Evolutionary conservation across 345 rosid species (phyloP).

Genomic region (Excoecaria cochinchinensis): DNA sequence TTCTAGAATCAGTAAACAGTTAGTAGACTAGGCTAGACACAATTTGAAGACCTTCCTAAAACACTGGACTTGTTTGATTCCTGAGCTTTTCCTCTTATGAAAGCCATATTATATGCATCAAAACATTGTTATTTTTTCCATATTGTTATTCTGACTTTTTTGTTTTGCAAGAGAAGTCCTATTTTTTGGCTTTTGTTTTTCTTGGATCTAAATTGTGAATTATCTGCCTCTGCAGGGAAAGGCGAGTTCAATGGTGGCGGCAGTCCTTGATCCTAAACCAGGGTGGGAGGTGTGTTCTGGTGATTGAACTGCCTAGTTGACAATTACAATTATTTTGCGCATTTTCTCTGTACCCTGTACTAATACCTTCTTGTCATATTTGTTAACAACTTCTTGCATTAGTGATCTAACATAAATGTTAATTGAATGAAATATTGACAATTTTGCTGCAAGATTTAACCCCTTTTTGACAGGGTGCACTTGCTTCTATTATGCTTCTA

Average conservation of each 20-base stretch:
- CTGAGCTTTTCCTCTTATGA: not conserved
- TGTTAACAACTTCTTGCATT: not conserved
- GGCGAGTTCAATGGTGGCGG: constrained; percentile 95
- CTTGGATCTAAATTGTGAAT: not conserved
- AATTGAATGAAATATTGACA: too few species aligned
- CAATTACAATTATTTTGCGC: not conserved
- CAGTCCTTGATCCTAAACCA: constrained; percentile 70
- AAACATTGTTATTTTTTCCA: not conserved
- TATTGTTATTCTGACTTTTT: not conserved
- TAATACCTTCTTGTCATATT: not conserved
- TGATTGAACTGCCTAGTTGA: not conserved
- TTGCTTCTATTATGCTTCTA: too few species aligned
- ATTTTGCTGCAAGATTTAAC: not conserved
- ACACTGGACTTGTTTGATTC: not conserved
- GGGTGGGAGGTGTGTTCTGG: constrained; percentile 67
- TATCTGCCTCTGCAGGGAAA: constrained; percentile 56
- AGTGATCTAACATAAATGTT: not conserved
- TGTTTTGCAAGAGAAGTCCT: not conserved
- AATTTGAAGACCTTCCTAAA: constrained; percentile 1
- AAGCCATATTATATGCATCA: not conserved
- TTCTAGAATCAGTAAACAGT: not conserved
- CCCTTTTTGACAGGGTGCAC: not conserved
- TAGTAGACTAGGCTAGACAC: not conserved
- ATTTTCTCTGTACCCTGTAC: not conserved
- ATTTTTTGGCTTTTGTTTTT: not conserved